These are phyloP conservation scores for Xanthoparmelia taractica DNA, from an alignment of 495 filamentous ascomycete species.

Conservation along the genomic window DNA sequence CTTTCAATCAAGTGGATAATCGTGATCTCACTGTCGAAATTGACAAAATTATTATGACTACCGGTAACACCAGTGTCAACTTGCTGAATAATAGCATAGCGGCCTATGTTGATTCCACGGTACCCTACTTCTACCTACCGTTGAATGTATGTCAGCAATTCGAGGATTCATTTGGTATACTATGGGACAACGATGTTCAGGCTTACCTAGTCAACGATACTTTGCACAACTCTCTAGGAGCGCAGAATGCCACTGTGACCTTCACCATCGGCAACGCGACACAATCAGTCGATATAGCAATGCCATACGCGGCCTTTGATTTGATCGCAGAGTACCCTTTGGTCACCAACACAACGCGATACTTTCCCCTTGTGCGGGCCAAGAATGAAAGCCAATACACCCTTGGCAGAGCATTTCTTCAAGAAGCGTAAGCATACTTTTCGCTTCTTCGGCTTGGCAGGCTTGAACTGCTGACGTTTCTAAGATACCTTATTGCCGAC, in stretches of 20 bases:
- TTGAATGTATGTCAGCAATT: slow-evolving; percentile 42
- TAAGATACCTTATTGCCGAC: slow-evolving; percentile 22
- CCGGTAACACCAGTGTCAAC: slow-evolving; percentile 24
- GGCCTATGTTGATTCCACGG: slow-evolving; percentile 46
- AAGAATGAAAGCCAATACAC: no score
- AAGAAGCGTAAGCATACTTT: no score
- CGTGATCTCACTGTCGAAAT: slow-evolving; percentile 44
- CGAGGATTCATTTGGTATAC: slow-evolving; percentile 45
- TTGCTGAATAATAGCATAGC: slow-evolving; percentile 29
- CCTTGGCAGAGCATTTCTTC: no score
- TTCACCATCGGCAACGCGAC: no score
- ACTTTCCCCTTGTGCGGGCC: no score
- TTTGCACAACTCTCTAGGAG: slow-evolving; percentile 36
- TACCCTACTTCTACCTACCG: slow-evolving; percentile 49
- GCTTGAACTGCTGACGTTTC: not conserved
- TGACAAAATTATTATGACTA: slow-evolving; percentile 41
- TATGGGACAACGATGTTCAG: slow-evolving; percentile 35
- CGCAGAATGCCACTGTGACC: no score
- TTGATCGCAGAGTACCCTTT: no score
- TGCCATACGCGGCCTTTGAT: no score
- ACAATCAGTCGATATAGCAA: no score
- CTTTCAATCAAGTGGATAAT: slow-evolving; percentile 40
- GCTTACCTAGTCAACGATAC: slow-evolving; percentile 46
- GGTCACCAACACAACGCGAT: no score
- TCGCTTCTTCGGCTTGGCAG: no score